Conservation (phyloP, 306 rosid species). For the Cicer yamashitae region DNA sequence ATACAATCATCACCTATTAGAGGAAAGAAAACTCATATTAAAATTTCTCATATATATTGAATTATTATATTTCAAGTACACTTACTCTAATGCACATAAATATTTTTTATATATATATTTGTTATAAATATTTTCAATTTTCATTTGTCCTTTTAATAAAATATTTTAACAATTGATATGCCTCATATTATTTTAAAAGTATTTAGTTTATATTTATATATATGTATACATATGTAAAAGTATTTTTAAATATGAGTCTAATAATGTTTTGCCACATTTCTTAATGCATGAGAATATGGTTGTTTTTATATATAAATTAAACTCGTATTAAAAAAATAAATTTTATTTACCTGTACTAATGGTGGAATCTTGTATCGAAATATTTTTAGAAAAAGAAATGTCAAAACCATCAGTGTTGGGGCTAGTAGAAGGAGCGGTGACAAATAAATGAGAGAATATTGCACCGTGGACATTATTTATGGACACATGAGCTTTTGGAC, state of each 20-base stretch:
- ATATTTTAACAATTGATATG: too few species aligned
- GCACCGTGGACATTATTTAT: slow-evolving; percentile 15
- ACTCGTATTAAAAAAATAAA: not conserved
- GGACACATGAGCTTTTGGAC: slow-evolving; percentile 42
- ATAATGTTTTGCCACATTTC: not conserved
- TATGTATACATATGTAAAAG: too few species aligned
- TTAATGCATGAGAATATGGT: too few species aligned
- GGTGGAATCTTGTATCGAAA: slow-evolving; percentile 24
- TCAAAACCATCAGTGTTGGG: slow-evolving; percentile 64
- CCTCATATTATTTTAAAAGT: too few species aligned
- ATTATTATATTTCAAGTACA: too few species aligned
- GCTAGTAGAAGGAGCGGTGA: slow-evolving; percentile 48
- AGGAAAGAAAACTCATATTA: not conserved
- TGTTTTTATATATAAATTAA: too few species aligned
- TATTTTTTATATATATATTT: too few species aligned
- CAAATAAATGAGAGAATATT: not conserved
- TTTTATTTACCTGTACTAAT: slow-evolving; percentile 46
- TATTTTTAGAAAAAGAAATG: slow-evolving; percentile 30
- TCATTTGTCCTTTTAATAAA: too few species aligned
- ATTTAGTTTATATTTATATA: too few species aligned
- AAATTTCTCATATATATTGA: not conserved
- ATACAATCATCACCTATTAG: not conserved
- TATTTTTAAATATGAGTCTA: too few species aligned
- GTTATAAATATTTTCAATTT: too few species aligned
- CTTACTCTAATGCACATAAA: too few species aligned